Base-by-base conservation (phyloP, 495 filamentous ascomycete genomes). In the Aspergillus ostianus region DNA sequence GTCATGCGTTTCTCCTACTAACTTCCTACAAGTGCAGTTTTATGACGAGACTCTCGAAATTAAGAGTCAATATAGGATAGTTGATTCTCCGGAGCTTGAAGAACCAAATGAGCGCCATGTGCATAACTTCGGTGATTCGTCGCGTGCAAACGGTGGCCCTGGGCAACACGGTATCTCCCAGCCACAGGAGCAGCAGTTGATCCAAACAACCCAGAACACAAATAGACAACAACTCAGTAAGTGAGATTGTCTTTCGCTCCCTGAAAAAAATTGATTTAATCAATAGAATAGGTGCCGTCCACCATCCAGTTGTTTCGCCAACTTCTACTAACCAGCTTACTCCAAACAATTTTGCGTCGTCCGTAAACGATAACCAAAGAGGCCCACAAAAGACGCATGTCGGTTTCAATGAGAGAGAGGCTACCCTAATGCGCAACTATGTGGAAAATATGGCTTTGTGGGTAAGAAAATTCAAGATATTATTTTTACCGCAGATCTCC, bases 371-470 rank as follows among this genome's bases (percentile, higher is more conserved):
- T 41, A 10, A 17, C 10, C 36, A 41, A 41, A 17, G 6, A 4
- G 13, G 0, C 4, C 36, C 2, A 15, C 13, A 8, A 13, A 19
- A 23, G 27, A 29, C 41, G 50, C 19, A 15, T 45, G 0, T 8
- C 17, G 45, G 47, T 6, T 61, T 68, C 15, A 70, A 57, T 18
- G 58, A 63, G 26, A 51, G 67, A 36, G 67, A 72, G 50, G 65
- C 70, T 15, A 57, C 62, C 4, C 26, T 72, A 26, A 60, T 72
- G 49, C 58, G 70, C 5, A 72, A 72, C 30, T 72, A 64, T 51
- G 64, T 72, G 18, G 70, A 72, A 41, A 72, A 70, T 32, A 72
- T 72, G 70, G 70, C 70, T 3, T 50, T 72, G 20, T 72, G 70
- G 70, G 70, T 72, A 45, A 17, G 70, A 53, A 10, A n/a, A 20